Base-by-base conservation (phyloP, 306 rosid species). In the Rosa multiflora region DNA sequence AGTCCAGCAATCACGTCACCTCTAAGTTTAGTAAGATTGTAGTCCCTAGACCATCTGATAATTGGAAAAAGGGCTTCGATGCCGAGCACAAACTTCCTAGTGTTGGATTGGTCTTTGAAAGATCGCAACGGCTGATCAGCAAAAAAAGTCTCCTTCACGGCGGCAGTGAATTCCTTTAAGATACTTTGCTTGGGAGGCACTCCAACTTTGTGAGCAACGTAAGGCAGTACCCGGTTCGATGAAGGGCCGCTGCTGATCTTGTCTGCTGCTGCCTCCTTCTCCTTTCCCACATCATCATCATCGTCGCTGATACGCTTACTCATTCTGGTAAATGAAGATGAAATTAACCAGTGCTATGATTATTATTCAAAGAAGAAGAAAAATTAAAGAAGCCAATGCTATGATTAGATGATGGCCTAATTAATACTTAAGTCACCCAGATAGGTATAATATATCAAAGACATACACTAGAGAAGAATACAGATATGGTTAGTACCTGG, bases 1-100 rank as follows among this genome's bases (percentile, higher is more conserved):
- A 93, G 88, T 51, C 87, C 87, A 29, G 79, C 84, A 26, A 84
- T 77, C n/a, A 84, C n/a, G 49, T 84, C 87, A 4, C 87, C 98
- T 78, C 51, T 88, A 75, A 93, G 86, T 51, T 85, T 88, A 7
- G 32, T 0, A n/a, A 89, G 74, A 23, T 21, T 68, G 40, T 93
- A 93, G 40, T 62, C 77, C 56, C 86, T 84, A 11, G 76, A 86
- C 98, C 98, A 93, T 0, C 77, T 80, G 48, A 87, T 18, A 43
- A 93, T 83, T 1, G 97, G 98, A 56, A 93, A 93, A 21, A 91
- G 29, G 3, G 86, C 73, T 83, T 91, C 82, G 1, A 89, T n/a
- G 3, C 80, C 85, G 1, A 91, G 80, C 56, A 81, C 1, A 61
- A 86, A 47, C 84, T 85, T 89, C 78, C 59, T 80, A 13, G 67